These are phyloP conservation scores for Pyrus pyrifolia DNA, from an alignment of 306 rosid genomes.

Conservation along the genomic window DNA sequence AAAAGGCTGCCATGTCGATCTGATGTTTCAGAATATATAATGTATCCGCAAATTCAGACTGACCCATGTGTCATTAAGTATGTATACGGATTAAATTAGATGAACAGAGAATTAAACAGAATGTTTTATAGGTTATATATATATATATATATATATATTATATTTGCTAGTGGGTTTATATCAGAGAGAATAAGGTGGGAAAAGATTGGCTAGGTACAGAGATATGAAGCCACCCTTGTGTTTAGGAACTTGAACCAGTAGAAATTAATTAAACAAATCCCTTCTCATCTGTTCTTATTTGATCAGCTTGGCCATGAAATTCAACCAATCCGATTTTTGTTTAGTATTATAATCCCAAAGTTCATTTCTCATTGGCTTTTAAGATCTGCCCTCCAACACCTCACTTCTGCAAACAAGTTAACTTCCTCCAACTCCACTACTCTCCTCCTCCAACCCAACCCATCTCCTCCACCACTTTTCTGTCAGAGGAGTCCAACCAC, in stretches of 20 bases:
- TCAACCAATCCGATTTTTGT: conserved; percentile 32
- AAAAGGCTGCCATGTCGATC: conserved; percentile 19
- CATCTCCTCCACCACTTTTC: neutral
- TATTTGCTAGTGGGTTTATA: conserved; percentile 27
- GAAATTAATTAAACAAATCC: neutral
- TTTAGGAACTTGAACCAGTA: conserved; percentile 69
- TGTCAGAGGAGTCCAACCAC: neutral
- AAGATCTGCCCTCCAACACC: conserved; percentile 44
- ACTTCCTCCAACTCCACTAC: conserved; percentile 8
- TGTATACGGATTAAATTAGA: conserved; percentile 9
- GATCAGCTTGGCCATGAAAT: conserved; percentile 56
- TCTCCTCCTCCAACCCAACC: neutral
- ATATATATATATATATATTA: conserved; percentile 6
- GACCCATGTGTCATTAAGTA: conserved; percentile 29
- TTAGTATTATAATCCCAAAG: conserved; percentile 44
- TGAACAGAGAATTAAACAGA: conserved; percentile 20
- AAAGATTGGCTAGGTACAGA: conserved; percentile 17
- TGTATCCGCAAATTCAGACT: conserved; percentile 29
- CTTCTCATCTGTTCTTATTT: neutral
- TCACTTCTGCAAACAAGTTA: conserved; percentile 5
- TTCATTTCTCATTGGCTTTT: conserved; percentile 36
- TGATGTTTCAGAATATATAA: conserved; percentile 24
- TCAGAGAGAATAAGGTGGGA: conserved; percentile 1
- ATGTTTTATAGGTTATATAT: conserved; percentile 17
- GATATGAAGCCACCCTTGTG: conserved; percentile 19